Conservation (phyloP, 768 basidiomycete species). For the Phanerochaete carnosa region DNA sequence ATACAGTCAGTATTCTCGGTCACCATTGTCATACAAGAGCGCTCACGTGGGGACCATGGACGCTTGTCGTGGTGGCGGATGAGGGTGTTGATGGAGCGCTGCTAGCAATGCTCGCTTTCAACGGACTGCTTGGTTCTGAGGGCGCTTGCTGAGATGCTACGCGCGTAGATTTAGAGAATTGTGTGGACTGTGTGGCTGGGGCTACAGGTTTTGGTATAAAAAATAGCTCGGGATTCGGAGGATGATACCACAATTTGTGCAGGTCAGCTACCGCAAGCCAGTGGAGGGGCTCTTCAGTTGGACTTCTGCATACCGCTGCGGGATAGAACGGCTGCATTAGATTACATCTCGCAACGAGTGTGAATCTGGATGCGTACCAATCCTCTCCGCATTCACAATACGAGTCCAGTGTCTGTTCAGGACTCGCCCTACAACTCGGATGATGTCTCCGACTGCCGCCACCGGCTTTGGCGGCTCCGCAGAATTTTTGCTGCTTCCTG, state of each 20-base stretch:
- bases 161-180: not conserved
- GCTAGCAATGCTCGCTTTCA: conserved; percentile 4
- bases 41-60: not conserved
- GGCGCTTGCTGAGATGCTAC: not conserved
- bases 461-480: conserved; percentile 5
- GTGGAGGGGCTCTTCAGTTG: conserved; percentile 60
- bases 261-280: conserved; percentile 48
- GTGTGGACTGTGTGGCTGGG: not conserved
- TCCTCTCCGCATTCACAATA: conserved; percentile 43
- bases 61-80: conserved; percentile 6
- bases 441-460: conserved; percentile 38
- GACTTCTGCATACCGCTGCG: conserved; percentile 43
- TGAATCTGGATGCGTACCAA: conserved; percentile 38
- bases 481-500: not conserved
- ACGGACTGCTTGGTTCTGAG: conserved; percentile 7
- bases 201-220: conserved; percentile 30
- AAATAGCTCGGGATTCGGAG: conserved; percentile 41
- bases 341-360: not conserved
- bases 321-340: not conserved
- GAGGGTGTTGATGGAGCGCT: conserved; percentile 16
- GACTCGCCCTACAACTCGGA: conserved; percentile 48
- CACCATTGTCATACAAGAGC: not conserved
- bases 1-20: not conserved
- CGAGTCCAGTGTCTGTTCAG: conserved; percentile 32
- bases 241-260: conserved; percentile 50